Evolutionary conservation across 441 rosid genomes (phyloP), one percentile per base, ranked within the genome.

Genomic region (Adansonia gregorii): DNA sequence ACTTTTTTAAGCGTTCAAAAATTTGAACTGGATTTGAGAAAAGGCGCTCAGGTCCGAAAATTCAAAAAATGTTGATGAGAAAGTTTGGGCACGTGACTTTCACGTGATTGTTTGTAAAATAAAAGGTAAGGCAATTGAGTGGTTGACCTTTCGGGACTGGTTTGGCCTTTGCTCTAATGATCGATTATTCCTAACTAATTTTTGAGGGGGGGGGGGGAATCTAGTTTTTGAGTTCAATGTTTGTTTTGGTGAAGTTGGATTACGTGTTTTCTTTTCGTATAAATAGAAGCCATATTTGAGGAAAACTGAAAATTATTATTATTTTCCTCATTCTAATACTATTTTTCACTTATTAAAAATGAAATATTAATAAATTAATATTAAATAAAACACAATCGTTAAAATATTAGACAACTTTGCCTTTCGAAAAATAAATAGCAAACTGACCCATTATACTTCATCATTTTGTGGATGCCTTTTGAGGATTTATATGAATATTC

Each of bases 41-140:
- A 84, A 83, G 87, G 93, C 88, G 90, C 89, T 86, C 82, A 59
- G 82, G 83, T 85, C 83, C 81, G 84, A 89, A 35, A 35, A 89
- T 90, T 75, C 90, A 93, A 90, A 92, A 85, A 92, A 85, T 80
- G 35, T 79, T 64, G 75, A 48, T 43, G 35, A 0, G 71, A 71
- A 66, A 56, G 79, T 55, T 6, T 8, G 43, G 54, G 81, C 91
- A 85, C 88, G 87, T 83, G 91, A 67, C 46, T 27, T 22, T 82
- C 91, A 77, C 79, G 90, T 83, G 92, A 68, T 56, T 14, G 17
- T 8, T 67, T 35, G 7, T 31, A 12, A 27, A 63, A 39, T 14
- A 39, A 51, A 6, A 17, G 0, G 35, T 9, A 2, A 1, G 0
- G 54, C 51, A 72, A 35, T 35, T 35, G 41, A 35, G 41, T 4